Evolutionary conservation across 495 filamentous ascomycete genomes (phyloP).

Genomic region (Chaetomidium leptoderma): DNA sequence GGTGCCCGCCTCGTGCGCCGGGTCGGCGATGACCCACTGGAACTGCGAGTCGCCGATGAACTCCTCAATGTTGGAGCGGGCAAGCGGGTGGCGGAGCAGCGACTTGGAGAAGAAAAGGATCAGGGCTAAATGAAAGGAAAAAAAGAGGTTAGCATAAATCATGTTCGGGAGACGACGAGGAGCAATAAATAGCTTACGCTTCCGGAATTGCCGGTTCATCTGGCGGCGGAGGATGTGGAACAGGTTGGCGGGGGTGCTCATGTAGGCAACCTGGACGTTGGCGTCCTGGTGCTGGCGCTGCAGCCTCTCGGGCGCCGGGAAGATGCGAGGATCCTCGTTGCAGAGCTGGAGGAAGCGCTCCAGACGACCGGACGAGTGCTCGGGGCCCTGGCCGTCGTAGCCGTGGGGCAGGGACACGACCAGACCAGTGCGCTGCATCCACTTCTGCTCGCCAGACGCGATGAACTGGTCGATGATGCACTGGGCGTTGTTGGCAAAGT

Average conservation of each 20-base stretch:
- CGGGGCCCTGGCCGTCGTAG: constrained; percentile 96
- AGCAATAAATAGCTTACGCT: constrained; percentile 61
- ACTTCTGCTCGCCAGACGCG: constrained; percentile 95
- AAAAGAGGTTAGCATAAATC: constrained; percentile 35
- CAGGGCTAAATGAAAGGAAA: constrained; percentile 60
- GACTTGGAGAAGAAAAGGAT: constrained; percentile 97
- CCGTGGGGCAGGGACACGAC: constrained; percentile 94
- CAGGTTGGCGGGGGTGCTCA: constrained; percentile 86
- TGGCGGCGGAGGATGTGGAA: constrained; percentile 96
- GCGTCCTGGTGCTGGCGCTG: constrained; percentile 98
- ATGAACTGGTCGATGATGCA: constrained; percentile 99
- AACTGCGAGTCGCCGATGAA: constrained; percentile 90
- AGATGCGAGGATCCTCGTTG: constrained; percentile 94
- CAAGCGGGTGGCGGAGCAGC: constrained; percentile 85
- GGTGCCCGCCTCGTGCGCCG: constrained; percentile 64
- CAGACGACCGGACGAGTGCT: constrained; percentile 96
- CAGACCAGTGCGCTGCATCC: constrained; percentile 93
- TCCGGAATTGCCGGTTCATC: constrained; percentile 98
- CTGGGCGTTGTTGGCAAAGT: constrained; percentile 99
- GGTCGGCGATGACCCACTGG: constrained; percentile 89
- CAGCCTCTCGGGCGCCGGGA: constrained; percentile 79
- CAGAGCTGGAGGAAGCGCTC: constrained; percentile 96
- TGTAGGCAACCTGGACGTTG: constrained; percentile 97
- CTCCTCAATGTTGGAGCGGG: constrained; percentile 81
- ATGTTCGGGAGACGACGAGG: not conserved